These are phyloP conservation scores for Melaleuca alternifolia DNA, from an alignment of 345 rosid species.

Conservation along the genomic window DNA sequence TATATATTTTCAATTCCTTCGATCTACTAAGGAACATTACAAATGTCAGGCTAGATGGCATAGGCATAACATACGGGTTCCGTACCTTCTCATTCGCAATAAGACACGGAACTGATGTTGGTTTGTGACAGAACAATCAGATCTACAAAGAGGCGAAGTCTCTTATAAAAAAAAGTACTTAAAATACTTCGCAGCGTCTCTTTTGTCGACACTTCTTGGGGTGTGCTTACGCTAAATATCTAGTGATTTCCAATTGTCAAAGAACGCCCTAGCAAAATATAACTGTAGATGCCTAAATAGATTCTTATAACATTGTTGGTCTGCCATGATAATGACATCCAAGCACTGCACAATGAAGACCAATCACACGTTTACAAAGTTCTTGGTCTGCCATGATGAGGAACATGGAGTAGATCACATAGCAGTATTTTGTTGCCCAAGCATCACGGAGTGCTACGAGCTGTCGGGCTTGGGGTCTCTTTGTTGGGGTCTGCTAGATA, in stretches of 20 bases:
- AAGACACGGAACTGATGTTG: background rate
- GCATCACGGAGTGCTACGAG: background rate
- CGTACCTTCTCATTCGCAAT: background rate
- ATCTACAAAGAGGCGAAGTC: background rate
- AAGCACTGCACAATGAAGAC: background rate
- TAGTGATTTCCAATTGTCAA: background rate
- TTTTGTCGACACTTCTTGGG: background rate
- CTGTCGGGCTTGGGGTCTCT: background rate
- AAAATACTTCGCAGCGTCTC: background rate
- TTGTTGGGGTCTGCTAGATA: background rate
- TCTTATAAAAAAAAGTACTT: background rate
- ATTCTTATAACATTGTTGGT: background rate
- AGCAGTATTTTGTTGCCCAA: background rate
- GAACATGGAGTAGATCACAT: background rate
- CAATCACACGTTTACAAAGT: background rate
- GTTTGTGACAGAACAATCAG: background rate
- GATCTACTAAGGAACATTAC: background rate
- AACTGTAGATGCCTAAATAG: background rate
- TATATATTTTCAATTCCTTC: no score
- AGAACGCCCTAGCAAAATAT: background rate
- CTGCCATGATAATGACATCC: background rate
- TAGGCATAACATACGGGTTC: background rate
- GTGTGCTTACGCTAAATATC: background rate
- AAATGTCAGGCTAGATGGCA: background rate
- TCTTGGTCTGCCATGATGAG: background rate